These are phyloP conservation scores for Sclerotinia glacialis DNA, from an alignment of 2,329 filamentous ascomycete genomes.

Conservation along the genomic window DNA sequence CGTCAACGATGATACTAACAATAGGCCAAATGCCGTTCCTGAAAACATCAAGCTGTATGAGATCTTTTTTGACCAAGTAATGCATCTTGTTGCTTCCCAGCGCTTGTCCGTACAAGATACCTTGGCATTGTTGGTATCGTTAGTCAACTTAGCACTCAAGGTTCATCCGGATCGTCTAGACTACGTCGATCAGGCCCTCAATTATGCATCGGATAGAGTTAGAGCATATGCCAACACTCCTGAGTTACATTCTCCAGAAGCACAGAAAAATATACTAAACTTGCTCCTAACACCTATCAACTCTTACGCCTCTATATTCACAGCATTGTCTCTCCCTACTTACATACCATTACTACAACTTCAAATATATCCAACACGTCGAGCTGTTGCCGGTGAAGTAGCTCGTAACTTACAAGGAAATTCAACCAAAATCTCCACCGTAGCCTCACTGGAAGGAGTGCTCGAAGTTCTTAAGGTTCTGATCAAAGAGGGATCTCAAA, in stretches of 20 bases:
- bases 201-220: slow-evolving; percentile 84
- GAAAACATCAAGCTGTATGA: slow-evolving; percentile 88
- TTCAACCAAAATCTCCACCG: slow-evolving; percentile 73
- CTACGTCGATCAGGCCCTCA: slow-evolving; percentile 91
- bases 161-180: slow-evolving; percentile 91
- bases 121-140: slow-evolving; percentile 87
- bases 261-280: slow-evolving; percentile 84
- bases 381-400: slow-evolving; percentile 87
- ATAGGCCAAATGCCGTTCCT: slow-evolving; percentile 54
- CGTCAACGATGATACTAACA: slow-evolving; percentile 44
- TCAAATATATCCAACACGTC: slow-evolving; percentile 87
- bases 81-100: slow-evolving; percentile 87
- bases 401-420: slow-evolving; percentile 79
- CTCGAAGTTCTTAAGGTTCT: slow-evolving; percentile 85
- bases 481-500: slow-evolving; percentile 87
- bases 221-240: slow-evolving; percentile 87
- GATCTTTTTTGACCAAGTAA: slow-evolving; percentile 94
- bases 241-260: slow-evolving; percentile 84
- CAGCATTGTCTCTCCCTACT: slow-evolving; percentile 86
- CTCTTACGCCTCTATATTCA: slow-evolving; percentile 90
- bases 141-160: slow-evolving; percentile 89
- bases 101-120: slow-evolving; percentile 91
- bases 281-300: slow-evolving; percentile 88
- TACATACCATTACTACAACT: slow-evolving; percentile 87
- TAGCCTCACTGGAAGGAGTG: slow-evolving; percentile 81